Evolutionary conservation across 345 rosid genomes (phyloP).

Genomic region (Tarenaya hassleriana): DNA sequence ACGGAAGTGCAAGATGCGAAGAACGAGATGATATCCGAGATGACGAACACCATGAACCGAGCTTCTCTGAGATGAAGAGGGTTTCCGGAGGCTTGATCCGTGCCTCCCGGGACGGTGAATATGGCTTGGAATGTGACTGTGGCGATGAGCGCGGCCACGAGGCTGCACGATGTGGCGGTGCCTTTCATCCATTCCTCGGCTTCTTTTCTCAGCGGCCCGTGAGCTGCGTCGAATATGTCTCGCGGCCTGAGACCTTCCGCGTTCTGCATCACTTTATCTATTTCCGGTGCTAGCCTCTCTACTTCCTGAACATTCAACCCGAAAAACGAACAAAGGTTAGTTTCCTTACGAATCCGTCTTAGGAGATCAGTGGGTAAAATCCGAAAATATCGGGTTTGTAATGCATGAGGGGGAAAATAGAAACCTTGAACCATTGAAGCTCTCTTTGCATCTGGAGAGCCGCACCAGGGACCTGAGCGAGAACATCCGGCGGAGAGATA

Average conservation of each 20-base stretch:
- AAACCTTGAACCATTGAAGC: conserved; percentile 25
- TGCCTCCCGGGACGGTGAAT: conserved; percentile 27
- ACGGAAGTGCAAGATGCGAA: conserved; percentile 24
- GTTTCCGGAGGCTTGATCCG: neutral
- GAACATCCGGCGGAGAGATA: conserved; percentile 8
- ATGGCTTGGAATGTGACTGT: conserved; percentile 25
- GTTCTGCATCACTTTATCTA: neutral
- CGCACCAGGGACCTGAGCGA: conserved; percentile 19
- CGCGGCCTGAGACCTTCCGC: neutral
- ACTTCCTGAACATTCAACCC: too few relatives aligned
- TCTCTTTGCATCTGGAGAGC: conserved; percentile 25
- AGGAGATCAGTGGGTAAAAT: neutral
- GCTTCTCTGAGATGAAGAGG: conserved; percentile 10
- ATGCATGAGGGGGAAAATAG: neutral
- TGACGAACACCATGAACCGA: conserved; percentile 14
- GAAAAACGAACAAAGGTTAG: too few relatives aligned
- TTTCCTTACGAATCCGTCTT: neutral
- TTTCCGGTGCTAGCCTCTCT: neutral
- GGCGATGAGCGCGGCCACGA: conserved; percentile 28
- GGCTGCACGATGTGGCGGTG: conserved; percentile 23
- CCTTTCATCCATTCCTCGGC: conserved; percentile 28
- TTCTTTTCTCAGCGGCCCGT: conserved; percentile 6
- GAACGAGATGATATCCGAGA: conserved; percentile 22
- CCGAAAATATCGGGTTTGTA: neutral
- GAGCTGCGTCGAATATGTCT: conserved; percentile 5